Conservation (phyloP, 2,329 filamentous ascomycete species). For the Beauveria caledonica region DNA sequence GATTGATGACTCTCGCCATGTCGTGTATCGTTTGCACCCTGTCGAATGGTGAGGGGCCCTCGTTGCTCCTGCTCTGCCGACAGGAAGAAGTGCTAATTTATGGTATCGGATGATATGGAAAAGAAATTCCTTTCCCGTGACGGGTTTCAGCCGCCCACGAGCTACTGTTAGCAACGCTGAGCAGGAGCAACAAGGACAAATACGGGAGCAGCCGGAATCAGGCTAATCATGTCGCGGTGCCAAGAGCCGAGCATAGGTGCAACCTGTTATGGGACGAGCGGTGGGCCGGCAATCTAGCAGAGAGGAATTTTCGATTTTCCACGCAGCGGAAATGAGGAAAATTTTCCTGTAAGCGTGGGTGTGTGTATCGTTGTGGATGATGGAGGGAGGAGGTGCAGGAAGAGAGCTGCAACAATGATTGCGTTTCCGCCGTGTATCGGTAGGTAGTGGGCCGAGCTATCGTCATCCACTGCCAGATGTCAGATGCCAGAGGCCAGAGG, state of each 20-base stretch:
- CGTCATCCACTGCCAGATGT: too few relatives aligned
- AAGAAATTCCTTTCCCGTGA: neutral
- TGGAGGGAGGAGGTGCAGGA: too few relatives aligned
- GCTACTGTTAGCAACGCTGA: slow-evolving; percentile 13
- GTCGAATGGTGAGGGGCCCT: neutral
- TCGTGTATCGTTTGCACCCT: neutral
- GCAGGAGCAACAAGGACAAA: slow-evolving; percentile 6
- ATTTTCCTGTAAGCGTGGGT: too few relatives aligned
- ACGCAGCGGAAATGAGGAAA: too few relatives aligned
- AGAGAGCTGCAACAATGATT: too few relatives aligned
- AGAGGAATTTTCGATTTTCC: too few relatives aligned
- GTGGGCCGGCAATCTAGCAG: too few relatives aligned
- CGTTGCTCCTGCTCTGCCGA: neutral
- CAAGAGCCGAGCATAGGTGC: neutral
- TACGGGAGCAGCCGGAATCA: neutral
- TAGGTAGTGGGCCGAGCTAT: too few relatives aligned
- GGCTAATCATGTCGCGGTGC: slow-evolving; percentile 9
- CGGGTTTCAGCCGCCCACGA: slow-evolving; percentile 9
- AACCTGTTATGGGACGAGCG: too few relatives aligned
- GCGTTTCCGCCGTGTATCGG: too few relatives aligned
- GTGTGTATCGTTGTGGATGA: too few relatives aligned
- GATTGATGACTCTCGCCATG: slow-evolving; percentile 8
- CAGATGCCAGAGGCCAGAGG: too few relatives aligned
- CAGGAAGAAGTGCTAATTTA: neutral
- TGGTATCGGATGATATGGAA: neutral